phyloP scores from a whole-genome alignment of 164 flowering plant genomes.

The Dillenia suffruticosa region DNA sequence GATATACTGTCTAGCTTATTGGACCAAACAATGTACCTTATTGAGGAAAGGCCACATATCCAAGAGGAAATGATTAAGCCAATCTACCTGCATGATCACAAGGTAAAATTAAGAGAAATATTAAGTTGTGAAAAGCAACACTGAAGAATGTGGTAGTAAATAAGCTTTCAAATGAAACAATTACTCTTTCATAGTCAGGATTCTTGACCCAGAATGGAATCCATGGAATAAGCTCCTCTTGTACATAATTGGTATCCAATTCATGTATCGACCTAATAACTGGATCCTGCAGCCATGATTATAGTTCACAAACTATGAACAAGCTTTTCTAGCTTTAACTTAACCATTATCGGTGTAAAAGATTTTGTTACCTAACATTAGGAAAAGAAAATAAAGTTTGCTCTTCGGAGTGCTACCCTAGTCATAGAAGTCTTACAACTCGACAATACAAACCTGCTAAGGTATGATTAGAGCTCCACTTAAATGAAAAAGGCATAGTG shows the following conservation, averaged over 20 bases:
- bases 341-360: background rate
- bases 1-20: background rate
- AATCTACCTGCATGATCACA: slow-evolving; percentile 59
- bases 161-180: slow-evolving; percentile 6
- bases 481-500: too few relatives aligned
- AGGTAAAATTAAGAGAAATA: background rate
- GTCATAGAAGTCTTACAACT: background rate
- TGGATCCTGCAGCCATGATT: slow-evolving; percentile 47
- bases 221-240: slow-evolving; percentile 50
- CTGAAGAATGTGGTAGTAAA: too few relatives aligned
- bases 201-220: slow-evolving; percentile 79
- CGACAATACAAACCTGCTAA: too few relatives aligned
- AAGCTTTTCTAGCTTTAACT: too few relatives aligned
- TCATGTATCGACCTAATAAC: slow-evolving; percentile 40
- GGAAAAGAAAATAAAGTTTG: background rate
- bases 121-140: background rate
- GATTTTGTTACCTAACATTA: background rate
- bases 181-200: slow-evolving; percentile 79
- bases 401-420: background rate
- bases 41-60: slow-evolving; percentile 83
- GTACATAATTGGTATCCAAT: slow-evolving; percentile 36
- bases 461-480: too few relatives aligned
- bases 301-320: too few relatives aligned
- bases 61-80: slow-evolving; percentile 66
- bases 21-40: slow-evolving; percentile 31